These are phyloP conservation scores for Paramecium sonneborni DNA, from an alignment of 73 alveolate species.

Conservation along the genomic window DNA sequence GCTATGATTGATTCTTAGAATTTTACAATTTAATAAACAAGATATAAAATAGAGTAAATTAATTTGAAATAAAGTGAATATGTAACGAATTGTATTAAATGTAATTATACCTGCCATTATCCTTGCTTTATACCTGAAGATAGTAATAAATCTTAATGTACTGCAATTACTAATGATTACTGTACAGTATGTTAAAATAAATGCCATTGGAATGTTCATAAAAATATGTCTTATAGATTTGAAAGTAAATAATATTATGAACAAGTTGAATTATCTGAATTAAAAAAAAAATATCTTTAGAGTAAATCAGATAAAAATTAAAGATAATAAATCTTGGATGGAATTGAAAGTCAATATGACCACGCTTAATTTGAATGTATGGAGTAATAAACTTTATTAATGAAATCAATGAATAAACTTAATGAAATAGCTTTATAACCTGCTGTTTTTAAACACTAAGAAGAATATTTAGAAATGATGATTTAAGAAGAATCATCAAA, in stretches of 20 bases:
- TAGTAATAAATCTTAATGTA: not conserved
- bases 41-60: not conserved
- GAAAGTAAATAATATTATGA: not conserved
- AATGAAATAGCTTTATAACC: not conserved
- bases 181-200: slow-evolving; percentile 36
- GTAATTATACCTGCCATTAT: slow-evolving; percentile 65
- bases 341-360: not conserved
- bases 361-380: not conserved
- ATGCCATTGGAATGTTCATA: slow-evolving; percentile 60
- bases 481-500: not conserved
- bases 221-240: not conserved
- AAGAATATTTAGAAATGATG: not conserved
- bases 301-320: not conserved
- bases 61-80: not conserved
- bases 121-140: slow-evolving; percentile 17
- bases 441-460: not conserved
- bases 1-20: not conserved
- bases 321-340: not conserved
- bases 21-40: not conserved
- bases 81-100: slow-evolving; percentile 49
- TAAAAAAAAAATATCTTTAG: slow-evolving; percentile 26
- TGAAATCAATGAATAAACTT: not conserved
- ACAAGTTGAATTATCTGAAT: not conserved
- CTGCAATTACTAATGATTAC: slow-evolving; percentile 43
- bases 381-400: not conserved